Evolutionary conservation across 768 basidiomycete genomes (phyloP).

Genomic region (Mrakia gelida): DNA sequence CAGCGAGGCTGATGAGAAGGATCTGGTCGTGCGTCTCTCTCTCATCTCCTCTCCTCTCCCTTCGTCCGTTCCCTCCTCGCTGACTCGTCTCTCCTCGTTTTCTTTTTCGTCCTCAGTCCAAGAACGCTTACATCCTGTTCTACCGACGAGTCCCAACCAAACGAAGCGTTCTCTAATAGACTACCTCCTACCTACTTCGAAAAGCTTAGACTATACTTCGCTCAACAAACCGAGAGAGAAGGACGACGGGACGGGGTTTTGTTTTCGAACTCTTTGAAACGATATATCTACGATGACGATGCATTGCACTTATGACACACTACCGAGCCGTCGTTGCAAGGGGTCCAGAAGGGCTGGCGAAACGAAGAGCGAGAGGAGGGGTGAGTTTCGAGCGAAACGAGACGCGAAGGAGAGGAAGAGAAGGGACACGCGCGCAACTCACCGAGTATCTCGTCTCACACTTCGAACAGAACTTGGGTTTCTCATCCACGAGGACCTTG

Average conservation of each 20-base stretch:
- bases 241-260: too few relatives aligned
- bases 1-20: slow-evolving; percentile 63
- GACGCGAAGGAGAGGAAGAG: neutral
- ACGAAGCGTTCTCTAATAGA: neutral
- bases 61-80: neutral
- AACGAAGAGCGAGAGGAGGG: neutral
- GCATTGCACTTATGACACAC: too few relatives aligned
- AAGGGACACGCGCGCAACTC: neutral
- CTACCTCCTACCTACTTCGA: too few relatives aligned
- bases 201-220: too few relatives aligned
- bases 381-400: neutral
- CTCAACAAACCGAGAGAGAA: too few relatives aligned
- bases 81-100: neutral
- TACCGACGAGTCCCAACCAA: slow-evolving; percentile 30
- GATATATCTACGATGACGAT: too few relatives aligned
- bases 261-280: too few relatives aligned
- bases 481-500: neutral
- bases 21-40: slow-evolving; percentile 63
- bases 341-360: too few relatives aligned
- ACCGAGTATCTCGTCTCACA: slow-evolving; percentile 1
- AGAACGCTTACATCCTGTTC: slow-evolving; percentile 34
- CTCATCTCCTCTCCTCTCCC: too few relatives aligned
- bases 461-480: neutral
- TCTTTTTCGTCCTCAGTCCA: slow-evolving; percentile 6
- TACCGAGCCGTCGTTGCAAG: too few relatives aligned